These are phyloP conservation scores for Lentinula sp. DNA, from an alignment of 768 basidiomycete species.

Conservation along the genomic window DNA sequence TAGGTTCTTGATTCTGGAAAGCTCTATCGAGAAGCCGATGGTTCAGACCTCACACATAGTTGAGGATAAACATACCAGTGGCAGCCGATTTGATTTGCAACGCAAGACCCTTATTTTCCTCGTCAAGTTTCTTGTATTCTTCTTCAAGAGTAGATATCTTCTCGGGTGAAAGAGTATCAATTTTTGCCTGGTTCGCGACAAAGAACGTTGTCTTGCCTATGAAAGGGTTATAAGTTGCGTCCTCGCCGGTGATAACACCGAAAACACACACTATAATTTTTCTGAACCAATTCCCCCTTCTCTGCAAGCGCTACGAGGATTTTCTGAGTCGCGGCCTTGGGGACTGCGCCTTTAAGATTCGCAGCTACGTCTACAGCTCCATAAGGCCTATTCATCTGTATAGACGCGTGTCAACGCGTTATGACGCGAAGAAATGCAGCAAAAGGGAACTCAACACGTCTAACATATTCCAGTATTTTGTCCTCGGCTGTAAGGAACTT, in stretches of 20 bases:
- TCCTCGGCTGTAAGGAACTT: slow-evolving; percentile 52
- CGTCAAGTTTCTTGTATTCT: slow-evolving; percentile 51
- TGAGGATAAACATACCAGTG: slow-evolving; percentile 28
- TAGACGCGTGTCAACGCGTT: not conserved
- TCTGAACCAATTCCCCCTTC: slow-evolving; percentile 75
- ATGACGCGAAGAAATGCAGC: not conserved
- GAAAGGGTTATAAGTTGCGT: slow-evolving; percentile 7
- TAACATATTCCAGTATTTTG: slow-evolving; percentile 72
- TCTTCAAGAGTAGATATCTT: slow-evolving; percentile 54
- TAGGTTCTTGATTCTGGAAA: slow-evolving; percentile 52
- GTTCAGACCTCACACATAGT: not conserved
- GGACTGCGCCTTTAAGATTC: slow-evolving; percentile 84
- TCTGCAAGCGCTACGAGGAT: slow-evolving; percentile 79
- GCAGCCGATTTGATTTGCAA: slow-evolving; percentile 45
- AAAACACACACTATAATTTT: slow-evolving; percentile 61
- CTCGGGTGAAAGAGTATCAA: slow-evolving; percentile 58
- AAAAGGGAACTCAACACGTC: slow-evolving; percentile 31
- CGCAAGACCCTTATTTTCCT: slow-evolving; percentile 48
- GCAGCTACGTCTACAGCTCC: slow-evolving; percentile 90
- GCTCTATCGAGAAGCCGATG: slow-evolving; percentile 34
- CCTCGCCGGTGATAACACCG: not conserved
- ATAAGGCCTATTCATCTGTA: slow-evolving; percentile 18
- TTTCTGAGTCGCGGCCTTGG: slow-evolving; percentile 81
- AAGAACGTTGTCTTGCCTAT: slow-evolving; percentile 84
- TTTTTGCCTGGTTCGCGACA: slow-evolving; percentile 73